Conservation (phyloP, 2,329 filamentous ascomycete genomes). For the Zelopaecilomyces penicillatus region DNA sequence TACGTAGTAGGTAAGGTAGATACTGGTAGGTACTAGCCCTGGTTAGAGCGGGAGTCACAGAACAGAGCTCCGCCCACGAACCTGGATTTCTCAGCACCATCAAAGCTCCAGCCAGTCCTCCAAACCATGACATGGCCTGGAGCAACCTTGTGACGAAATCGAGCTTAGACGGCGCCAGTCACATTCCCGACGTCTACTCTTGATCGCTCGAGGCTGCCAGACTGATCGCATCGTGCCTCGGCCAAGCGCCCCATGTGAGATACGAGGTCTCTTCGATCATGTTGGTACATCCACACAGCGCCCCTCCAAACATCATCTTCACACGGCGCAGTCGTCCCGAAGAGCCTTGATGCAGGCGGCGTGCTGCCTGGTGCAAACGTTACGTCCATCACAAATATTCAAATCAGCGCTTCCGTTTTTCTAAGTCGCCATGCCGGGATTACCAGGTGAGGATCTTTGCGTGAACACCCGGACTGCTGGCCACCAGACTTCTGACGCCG, state of each 20-base stretch:
- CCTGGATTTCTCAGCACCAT: too few relatives aligned
- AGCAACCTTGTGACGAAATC: slow-evolving; percentile 11
- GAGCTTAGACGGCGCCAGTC: slow-evolving; percentile 4
- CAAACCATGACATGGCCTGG: slow-evolving; percentile 4
- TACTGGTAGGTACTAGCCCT: too few relatives aligned
- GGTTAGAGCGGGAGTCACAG: too few relatives aligned
- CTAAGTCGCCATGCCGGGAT: slow-evolving; percentile 42
- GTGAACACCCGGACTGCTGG: not conserved
- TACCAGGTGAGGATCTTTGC: slow-evolving; percentile 38
- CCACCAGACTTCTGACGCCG: not conserved
- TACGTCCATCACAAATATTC: not conserved
- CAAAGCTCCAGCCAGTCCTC: too few relatives aligned
- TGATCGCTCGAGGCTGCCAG: not conserved
- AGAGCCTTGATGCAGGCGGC: slow-evolving; percentile 15
- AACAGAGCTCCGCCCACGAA: too few relatives aligned
- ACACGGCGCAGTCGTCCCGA: slow-evolving; percentile 25
- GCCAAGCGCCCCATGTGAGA: slow-evolving; percentile 24
- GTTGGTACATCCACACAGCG: slow-evolving; percentile 29
- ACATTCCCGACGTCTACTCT: too few relatives aligned
- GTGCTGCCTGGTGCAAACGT: slow-evolving; percentile 6
- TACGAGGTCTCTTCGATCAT: slow-evolving; percentile 26
- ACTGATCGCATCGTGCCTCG: slow-evolving; percentile 1
- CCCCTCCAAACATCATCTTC: slow-evolving; percentile 27
- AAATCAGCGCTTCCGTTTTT: not conserved
- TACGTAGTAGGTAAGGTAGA: too few relatives aligned